Conservation (phyloP, 106 monocot genomes). For the Dendrobium huoshanense region DNA sequence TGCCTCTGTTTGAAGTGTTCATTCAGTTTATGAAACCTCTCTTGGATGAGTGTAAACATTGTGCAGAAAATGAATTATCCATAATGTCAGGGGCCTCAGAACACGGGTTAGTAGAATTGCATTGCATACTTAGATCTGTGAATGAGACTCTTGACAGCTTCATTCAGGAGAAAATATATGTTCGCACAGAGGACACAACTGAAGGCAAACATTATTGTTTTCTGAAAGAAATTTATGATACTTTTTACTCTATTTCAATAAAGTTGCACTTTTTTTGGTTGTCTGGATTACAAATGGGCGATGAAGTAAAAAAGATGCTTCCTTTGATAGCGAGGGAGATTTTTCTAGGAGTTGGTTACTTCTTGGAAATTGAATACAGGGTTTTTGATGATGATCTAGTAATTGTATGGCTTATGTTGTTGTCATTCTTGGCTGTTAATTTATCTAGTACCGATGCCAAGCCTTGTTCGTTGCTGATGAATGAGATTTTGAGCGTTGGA, state of each 20-base stretch:
- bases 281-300: conserved; percentile 14
- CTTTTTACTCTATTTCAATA: conserved; percentile 30
- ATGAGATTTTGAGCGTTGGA: conserved; percentile 50
- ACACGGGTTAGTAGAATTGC: conserved; percentile 35
- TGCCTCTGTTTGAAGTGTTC: conserved; percentile 74
- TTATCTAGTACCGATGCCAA: conserved; percentile 18
- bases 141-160: conserved; percentile 50
- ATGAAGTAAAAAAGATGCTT: conserved; percentile 30
- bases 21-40: conserved; percentile 72
- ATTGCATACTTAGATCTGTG: conserved; percentile 56
- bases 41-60: conserved; percentile 48
- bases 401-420: conserved; percentile 58
- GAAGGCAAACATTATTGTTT: conserved; percentile 57
- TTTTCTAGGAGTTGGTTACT: conserved; percentile 37
- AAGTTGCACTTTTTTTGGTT: conserved; percentile 42
- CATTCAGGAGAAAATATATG: conserved; percentile 73
- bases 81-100: conserved; percentile 15
- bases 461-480: conserved; percentile 21
- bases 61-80: conserved; percentile 25
- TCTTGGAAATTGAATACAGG: conserved; percentile 89
- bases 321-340: conserved; percentile 46
- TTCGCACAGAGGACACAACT: conserved; percentile 53
- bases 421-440: conserved; percentile 55
- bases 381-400: conserved; percentile 67
- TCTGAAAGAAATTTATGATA: conserved; percentile 52